Conservation (phyloP, 2,329 filamentous ascomycete species). For the Monosporascus cannonballus region DNA sequence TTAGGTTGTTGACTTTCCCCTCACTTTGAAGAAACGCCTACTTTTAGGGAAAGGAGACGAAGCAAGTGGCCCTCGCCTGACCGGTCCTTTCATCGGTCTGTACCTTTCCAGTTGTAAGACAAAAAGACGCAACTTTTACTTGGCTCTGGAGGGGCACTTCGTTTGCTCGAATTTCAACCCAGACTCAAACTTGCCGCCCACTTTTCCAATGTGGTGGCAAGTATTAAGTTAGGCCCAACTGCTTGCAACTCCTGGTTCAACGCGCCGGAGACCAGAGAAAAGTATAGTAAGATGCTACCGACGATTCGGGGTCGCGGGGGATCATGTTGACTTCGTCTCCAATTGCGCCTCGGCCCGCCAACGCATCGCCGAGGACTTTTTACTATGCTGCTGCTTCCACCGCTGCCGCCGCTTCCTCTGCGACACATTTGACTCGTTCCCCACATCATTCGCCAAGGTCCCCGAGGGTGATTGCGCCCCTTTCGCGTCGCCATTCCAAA, state of each 20-base stretch:
- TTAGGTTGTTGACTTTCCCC: too few relatives aligned
- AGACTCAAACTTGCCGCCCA: too few relatives aligned
- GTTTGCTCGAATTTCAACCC: too few relatives aligned
- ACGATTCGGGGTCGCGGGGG: conserved; percentile 40
- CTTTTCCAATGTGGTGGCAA: neutral
- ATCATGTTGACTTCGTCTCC: conserved; percentile 57
- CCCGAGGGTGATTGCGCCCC: conserved; percentile 30
- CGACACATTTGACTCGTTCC: conserved; percentile 34
- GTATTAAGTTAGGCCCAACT: too few relatives aligned
- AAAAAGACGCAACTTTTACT: too few relatives aligned
- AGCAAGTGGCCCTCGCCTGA: too few relatives aligned
- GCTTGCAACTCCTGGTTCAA: neutral
- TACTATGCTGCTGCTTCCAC: conserved; percentile 32
- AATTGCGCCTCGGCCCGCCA: conserved; percentile 42
- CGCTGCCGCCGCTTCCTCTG: neutral
- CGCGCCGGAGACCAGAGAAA: conserved; percentile 11
- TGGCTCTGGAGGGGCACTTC: too few relatives aligned
- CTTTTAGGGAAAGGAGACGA: too few relatives aligned
- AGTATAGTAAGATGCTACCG: neutral
- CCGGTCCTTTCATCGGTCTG: too few relatives aligned
- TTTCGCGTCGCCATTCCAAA: conserved; percentile 35
- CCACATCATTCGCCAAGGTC: conserved; percentile 31
- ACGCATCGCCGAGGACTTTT: conserved; percentile 44
- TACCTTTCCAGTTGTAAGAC: too few relatives aligned
- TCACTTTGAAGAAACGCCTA: too few relatives aligned